Evolutionary conservation across 2,329 filamentous ascomycete genomes (phyloP), one percentile per base, ranked within the genome.

Genomic region (Trichocomaceae sp.): DNA sequence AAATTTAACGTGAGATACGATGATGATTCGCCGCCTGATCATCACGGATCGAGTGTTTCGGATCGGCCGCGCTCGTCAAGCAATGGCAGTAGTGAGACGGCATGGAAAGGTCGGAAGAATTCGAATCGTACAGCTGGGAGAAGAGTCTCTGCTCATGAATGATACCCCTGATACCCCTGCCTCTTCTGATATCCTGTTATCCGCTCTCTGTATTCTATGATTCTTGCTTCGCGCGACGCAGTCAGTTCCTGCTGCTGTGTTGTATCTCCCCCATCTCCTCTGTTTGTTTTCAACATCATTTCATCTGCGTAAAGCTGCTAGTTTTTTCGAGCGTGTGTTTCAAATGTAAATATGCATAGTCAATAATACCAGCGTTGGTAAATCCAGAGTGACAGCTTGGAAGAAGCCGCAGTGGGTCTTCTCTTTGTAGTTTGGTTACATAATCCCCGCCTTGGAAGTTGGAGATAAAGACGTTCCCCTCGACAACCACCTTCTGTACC

Each of bases 1-100:
- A 63, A 65, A 42, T 67, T 68, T 31, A 60, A 63, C n/a, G 57
- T 61, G 12, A 61, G 62, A 23, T 42, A 64, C 1, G 66, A 67
- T 5, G 52, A 62, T 6, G 52, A 63, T 3, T 60, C 65, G 12
- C 58, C 59, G 26, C 63, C 67, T 3, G 64, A 69, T 9, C 41
- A 26, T n/a, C 61, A 66, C 31, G 63, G 63, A 39, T 56, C 54
- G 23, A 56, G 56, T 29, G 59, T 61, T 8, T 66, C 62, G 20
- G 49, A 52, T 6, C 54, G 54, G 19, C 60, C 61, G 2, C 60
- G 63, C 20, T 63, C 64, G 3, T 65, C 57, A 7, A 52, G 51
- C 46, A 60, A 60, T 3, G 49, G 59, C 3, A 52, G 51, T 26
- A 61, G 59, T 29, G 56, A 58, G 9, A 48, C 53, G 1, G 50